Evolutionary conservation across 352 stramenopile species (phyloP), one percentile per base, ranked within the genome.

Genomic region (Phytopythium delawarense): DNA sequence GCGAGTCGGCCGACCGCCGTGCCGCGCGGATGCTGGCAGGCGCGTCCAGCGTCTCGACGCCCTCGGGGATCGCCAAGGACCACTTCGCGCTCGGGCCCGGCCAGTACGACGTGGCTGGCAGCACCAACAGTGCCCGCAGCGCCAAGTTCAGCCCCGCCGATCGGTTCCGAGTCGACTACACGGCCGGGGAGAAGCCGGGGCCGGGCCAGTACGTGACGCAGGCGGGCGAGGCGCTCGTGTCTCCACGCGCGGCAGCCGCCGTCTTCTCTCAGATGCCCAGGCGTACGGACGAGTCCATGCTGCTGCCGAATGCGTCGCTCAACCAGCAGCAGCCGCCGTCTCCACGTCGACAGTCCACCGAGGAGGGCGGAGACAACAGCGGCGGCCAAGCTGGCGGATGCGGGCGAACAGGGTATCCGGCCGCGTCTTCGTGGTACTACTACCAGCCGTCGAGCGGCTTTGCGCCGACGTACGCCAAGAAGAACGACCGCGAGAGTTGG

Each of bases 131-230:
- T 65, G 7, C 32, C 2, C 18, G 20, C 30, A 66, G 61, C 1
- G 72, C 69, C 16, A 87, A 87, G 57, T 89, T 89, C 68, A 87
- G 75, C 53, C 74, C 77, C 0, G 81, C 75, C 12, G 79, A 89
- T 56, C 61, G 79, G 2, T 89, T 89, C 61, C 75, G 70, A 57
- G 79, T 87, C 32, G 61, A 77, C 42, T 75, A 74, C 60, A 68
- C 61, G 9, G 78, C 67, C 48, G 69, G 62, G 0, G 70, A 71
- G 45, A 61, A 57, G 7, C 77, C 74, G 23, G 77, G 77, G 4
- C 77, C 79, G 5, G 79, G 77, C 0, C 73, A 89, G 61, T 88
- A 88, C 61, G 57, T 80, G 25, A 72, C 71, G 18, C 51, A 32
- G 0, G 15, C 51, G 9, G 69, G 65, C 9, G 72, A 88, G 23